Evolutionary conservation across 257 asterid species (phyloP).

Genomic region (Cynanchum wilfordii): DNA sequence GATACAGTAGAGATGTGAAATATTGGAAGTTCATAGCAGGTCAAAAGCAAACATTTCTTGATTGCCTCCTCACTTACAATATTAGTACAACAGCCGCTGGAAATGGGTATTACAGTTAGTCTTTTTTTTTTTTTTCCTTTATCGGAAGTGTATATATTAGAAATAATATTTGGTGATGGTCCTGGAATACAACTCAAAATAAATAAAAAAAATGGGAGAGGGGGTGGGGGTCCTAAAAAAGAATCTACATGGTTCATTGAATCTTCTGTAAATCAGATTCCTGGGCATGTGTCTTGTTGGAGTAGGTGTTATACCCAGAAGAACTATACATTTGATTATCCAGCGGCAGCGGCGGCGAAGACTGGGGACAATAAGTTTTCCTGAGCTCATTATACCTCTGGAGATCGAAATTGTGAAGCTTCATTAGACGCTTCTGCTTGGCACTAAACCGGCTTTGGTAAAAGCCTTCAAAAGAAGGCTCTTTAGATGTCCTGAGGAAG

Average conservation of each 20-base stretch:
- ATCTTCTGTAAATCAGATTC: neutral
- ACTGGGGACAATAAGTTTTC: conserved; percentile 35
- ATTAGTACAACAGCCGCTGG: no score
- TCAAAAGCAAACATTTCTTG: no score
- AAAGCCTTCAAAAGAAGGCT: conserved; percentile 81
- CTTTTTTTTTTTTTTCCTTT: no score
- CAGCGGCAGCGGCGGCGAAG: neutral
- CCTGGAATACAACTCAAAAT: no score
- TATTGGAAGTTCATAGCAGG: no score
- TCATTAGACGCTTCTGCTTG: conserved; percentile 57
- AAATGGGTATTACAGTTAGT: no score
- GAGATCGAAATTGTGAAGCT: conserved; percentile 48
- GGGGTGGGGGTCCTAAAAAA: neutral
- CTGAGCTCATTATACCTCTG: conserved; percentile 52
- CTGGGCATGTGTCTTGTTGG: neutral
- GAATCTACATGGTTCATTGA: neutral
- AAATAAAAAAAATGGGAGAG: no score
- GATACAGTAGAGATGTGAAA: no score
- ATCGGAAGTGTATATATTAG: no score
- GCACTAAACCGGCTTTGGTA: conserved; percentile 58
- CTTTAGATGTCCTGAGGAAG: conserved; percentile 66
- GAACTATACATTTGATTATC: conserved; percentile 10
- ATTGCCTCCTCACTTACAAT: no score
- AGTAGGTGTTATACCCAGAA: conserved; percentile 13
- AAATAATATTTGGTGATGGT: no score